phyloP scores from a whole-genome alignment of 2,329 filamentous ascomycete species.

The Ophiocordyceps camponoti-leonardi region DNA sequence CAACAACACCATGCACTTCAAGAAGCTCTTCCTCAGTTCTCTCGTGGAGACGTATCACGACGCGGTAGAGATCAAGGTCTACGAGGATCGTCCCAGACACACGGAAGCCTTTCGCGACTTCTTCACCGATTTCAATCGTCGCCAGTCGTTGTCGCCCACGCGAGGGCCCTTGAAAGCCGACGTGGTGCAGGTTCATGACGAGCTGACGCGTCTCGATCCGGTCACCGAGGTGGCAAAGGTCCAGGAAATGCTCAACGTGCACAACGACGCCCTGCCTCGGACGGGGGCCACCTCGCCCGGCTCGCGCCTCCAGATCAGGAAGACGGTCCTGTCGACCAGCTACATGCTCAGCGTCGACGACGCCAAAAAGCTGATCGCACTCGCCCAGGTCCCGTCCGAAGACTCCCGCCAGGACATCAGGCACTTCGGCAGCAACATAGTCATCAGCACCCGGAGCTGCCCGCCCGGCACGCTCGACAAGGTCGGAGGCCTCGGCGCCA shows the following conservation, averaged over 20 bases:
- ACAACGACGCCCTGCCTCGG: slow-evolving; percentile 43
- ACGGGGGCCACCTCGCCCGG: slow-evolving; percentile 17
- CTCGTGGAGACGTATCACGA: slow-evolving; percentile 72
- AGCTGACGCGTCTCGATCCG: slow-evolving; percentile 56
- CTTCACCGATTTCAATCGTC: slow-evolving; percentile 58
- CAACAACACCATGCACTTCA: slow-evolving; percentile 74
- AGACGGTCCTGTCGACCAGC: slow-evolving; percentile 79
- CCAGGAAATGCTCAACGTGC: slow-evolving; percentile 74
- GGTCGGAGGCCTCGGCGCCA: slow-evolving; percentile 73
- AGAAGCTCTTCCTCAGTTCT: slow-evolving; percentile 66
- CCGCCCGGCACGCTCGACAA: slow-evolving; percentile 58
- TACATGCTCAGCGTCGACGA: slow-evolving; percentile 66
- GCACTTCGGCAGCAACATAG: slow-evolving; percentile 72
- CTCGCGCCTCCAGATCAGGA: slow-evolving; percentile 53
- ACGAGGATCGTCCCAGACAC: slow-evolving; percentile 49
- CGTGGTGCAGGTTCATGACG: slow-evolving; percentile 73
- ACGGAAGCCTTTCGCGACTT: slow-evolving; percentile 75
- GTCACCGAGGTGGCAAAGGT: slow-evolving; percentile 67
- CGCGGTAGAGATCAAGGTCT: slow-evolving; percentile 67
- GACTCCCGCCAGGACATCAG: slow-evolving; percentile 56
- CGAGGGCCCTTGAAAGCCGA: slow-evolving; percentile 56
- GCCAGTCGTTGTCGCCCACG: slow-evolving; percentile 27
- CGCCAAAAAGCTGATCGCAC: slow-evolving; percentile 50
- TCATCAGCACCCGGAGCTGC: slow-evolving; percentile 69
- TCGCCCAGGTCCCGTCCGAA: slow-evolving; percentile 47